Base-by-base conservation (phyloP, 345 rosid species). In the Angophora floribunda region DNA sequence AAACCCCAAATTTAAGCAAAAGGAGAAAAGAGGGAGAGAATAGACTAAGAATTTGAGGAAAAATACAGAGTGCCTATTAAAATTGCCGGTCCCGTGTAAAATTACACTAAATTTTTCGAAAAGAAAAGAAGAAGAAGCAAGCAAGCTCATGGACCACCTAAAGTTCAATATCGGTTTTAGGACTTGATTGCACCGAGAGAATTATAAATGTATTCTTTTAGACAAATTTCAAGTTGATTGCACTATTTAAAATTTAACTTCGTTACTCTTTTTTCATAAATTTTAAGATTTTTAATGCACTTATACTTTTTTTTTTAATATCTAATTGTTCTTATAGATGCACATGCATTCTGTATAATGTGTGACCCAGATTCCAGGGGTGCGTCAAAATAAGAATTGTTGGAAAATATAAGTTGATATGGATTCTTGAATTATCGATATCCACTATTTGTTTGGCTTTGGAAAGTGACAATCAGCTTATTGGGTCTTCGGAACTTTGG, bases 1-100 rank as follows among this genome's bases (percentile, higher is more conserved):
- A 75, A 75, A 75, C 82, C 8, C 82, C 47, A 75, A 75, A 75
- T 36, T 75, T 41, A 36, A 75, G 82, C 75, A 63, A n/a, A 63
- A 63, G 36, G 1, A n/a, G n/a, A 1, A 63, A 7, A 63, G 4
- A 16, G 13, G 32, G 79, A 32, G 75, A 63, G 67, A 61, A 52
- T 52, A 53, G 7, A 55, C 12, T 7, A 57, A 6, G 45, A 70
- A 17, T 70, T 70, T 41, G 80, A 36, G 47, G 47, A 63, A 63
- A 36, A n/a, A 63, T 63, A 16, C 36, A 63, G 41, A 63, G 9
- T 6, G 3, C 19, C 75, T 36, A 14, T 9, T 63, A 63, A 63
- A n/a, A 36, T 14, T n/a, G 75, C 75, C 5, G 7, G 75, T 63
- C 17, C n/a, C 19, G 41, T 63, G 9, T 63, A 13, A 14, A 63